A percentile compares a stretch with the other conserved stretches of the same genome.
These are phyloP conservation scores for Arachis hypogaea DNA, from an alignment of 306 rosid genomes.

Conservation along the genomic window DNA sequence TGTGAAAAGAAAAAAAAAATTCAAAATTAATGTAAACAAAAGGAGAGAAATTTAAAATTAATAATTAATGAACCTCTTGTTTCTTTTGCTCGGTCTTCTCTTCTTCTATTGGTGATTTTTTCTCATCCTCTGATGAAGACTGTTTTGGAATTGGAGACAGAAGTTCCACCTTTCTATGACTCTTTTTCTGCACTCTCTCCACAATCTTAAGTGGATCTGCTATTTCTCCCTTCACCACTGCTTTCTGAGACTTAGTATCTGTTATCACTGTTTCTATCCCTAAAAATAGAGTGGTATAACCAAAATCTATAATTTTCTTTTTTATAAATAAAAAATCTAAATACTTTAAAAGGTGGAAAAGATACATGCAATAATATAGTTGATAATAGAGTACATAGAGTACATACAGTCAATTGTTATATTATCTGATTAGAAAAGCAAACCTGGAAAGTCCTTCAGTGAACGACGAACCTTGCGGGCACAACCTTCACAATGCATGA, in stretches of 20 bases:
- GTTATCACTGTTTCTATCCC: constrained; percentile 79
- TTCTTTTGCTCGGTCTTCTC: constrained; percentile 68
- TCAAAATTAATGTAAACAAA: not conserved
- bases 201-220: constrained; percentile 77
- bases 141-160: constrained; percentile 79
- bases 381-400: too few species aligned
- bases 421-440: not conserved
- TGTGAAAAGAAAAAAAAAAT: not conserved
- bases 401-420: too few species aligned
- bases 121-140: constrained; percentile 51
- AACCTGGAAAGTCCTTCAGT: constrained; percentile 78
- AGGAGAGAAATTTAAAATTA: not conserved
- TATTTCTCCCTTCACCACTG: constrained; percentile 80
- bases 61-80: constrained; percentile 55
- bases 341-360: too few species aligned
- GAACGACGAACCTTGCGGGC: constrained; percentile 83
- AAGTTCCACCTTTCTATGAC: constrained; percentile 72
- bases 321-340: too few species aligned
- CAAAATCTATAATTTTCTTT: too few species aligned
- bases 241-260: constrained; percentile 65
- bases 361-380: too few species aligned
- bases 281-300: constrained; percentile 1
- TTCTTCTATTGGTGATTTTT: constrained; percentile 41
- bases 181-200: constrained; percentile 82
- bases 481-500: constrained; percentile 98